phyloP scores from a whole-genome alignment of 148 eudicot species.

The Pouteria glomerata region DNA sequence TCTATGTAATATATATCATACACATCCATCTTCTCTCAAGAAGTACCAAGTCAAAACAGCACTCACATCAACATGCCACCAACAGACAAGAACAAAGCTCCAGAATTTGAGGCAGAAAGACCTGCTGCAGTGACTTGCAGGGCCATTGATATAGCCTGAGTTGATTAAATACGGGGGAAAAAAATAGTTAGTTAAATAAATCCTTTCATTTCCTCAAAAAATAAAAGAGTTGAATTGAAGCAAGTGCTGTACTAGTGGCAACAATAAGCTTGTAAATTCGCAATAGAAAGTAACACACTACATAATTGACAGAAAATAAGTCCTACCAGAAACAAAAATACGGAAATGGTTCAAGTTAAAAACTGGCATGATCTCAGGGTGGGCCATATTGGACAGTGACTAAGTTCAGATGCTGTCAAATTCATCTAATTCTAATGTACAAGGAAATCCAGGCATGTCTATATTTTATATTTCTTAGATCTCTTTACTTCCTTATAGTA shows the following conservation, averaged over 20 bases:
- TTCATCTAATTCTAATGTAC: no score
- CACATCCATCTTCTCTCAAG: not conserved
- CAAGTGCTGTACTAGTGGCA: not conserved
- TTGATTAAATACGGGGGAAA: not conserved
- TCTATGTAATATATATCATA: not conserved
- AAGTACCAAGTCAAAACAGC: not conserved
- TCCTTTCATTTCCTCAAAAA: not conserved
- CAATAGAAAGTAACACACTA: not conserved
- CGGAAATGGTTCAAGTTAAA: not conserved
- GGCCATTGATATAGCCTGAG: constrained; percentile 63
- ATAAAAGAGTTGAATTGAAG: not conserved
- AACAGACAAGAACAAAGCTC: constrained; percentile 56
- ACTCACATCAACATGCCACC: constrained; percentile 88
- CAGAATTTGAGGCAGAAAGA: constrained; percentile 34
- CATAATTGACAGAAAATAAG: not conserved
- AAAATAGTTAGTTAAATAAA: no score
- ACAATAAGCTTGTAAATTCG: not conserved
- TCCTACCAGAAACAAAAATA: not conserved
- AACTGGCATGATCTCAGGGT: no score
- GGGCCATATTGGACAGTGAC: no score
- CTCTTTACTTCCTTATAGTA: no score
- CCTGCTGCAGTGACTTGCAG: constrained; percentile 74
- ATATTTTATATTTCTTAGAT: no score
- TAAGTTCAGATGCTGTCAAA: no score
- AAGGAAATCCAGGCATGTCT: no score